Conservation (phyloP, 352 stramenopile genomes). For the Phytopythium ostracodes region DNA sequence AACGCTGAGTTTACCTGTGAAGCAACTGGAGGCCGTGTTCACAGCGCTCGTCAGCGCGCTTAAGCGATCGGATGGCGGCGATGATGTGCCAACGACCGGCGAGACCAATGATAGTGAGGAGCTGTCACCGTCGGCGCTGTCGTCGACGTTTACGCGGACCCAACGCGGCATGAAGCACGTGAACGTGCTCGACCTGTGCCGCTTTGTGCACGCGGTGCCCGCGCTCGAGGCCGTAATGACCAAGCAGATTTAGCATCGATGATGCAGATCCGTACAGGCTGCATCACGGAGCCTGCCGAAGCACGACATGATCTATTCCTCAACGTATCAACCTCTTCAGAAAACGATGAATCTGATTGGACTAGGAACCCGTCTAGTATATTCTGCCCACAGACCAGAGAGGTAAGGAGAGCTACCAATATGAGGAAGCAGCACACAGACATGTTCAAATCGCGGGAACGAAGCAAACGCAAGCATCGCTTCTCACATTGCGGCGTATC, state of each 20-base stretch:
- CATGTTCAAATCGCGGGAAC: too few relatives aligned
- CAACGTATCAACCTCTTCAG: too few relatives aligned
- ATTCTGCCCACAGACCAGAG: too few relatives aligned
- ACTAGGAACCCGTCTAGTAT: too few relatives aligned
- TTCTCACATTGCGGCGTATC: too few relatives aligned
- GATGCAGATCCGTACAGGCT: too few relatives aligned
- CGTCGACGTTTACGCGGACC: conserved; percentile 25
- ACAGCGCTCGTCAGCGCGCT: conserved; percentile 9
- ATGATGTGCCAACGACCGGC: neutral
- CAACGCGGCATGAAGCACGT: conserved; percentile 38
- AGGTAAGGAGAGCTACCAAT: too few relatives aligned
- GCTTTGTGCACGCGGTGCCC: conserved; percentile 37
- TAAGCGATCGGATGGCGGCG: neutral
- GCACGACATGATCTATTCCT: too few relatives aligned
- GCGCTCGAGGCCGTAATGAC: conserved; percentile 12
- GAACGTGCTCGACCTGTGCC: conserved; percentile 64
- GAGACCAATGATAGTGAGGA: neutral
- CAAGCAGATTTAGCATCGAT: neutral
- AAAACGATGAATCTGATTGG: too few relatives aligned
- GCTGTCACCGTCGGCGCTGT: neutral
- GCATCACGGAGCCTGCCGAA: too few relatives aligned
- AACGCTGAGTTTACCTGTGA: conserved; percentile 36
- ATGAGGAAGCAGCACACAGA: too few relatives aligned
- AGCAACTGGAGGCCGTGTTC: conserved; percentile 41
- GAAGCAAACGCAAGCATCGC: too few relatives aligned